A percentile compares a stretch with the other conserved stretches of the same genome.
Conservation (phyloP, 2,329 filamentous ascomycete genomes). For the Colletotrichum theobromicola region DNA sequence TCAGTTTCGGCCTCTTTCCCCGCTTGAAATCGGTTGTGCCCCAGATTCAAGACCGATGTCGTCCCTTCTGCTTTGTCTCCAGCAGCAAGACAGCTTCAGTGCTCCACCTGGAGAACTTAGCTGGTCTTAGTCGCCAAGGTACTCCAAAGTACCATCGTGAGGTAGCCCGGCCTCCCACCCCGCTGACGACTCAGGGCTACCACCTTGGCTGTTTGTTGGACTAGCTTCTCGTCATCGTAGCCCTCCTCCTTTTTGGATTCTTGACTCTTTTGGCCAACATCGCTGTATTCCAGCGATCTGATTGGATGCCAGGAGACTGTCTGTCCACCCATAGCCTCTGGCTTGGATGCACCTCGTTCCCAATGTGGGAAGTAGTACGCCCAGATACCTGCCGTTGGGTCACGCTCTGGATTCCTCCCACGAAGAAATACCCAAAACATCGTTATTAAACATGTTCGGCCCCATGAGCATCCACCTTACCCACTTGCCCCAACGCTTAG, state of each 20-base stretch:
- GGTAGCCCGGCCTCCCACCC: not conserved
- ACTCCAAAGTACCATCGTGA: constrained; percentile 5
- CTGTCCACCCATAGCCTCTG: constrained; percentile 8
- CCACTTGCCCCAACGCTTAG: constrained; percentile 15
- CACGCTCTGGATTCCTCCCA: constrained; percentile 16
- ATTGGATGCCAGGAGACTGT: not conserved
- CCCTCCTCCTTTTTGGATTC: constrained; percentile 7
- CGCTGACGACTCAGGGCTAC: constrained; percentile 5
- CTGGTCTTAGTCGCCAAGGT: constrained; percentile 9
- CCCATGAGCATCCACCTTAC: constrained; percentile 14
- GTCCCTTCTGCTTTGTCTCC: constrained; percentile 9
- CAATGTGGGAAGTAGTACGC: constrained; percentile 14
- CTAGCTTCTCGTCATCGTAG: not conserved
- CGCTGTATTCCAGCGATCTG: not conserved
- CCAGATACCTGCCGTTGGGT: constrained; percentile 10
- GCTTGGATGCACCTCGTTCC: constrained; percentile 17
- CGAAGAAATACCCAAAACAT: not conserved
- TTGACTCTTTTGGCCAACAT: constrained; percentile 18
- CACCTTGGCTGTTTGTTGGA: constrained; percentile 7
- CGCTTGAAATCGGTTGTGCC: constrained; percentile 1
- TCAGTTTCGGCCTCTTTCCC: constrained; percentile 7
- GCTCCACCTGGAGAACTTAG: constrained; percentile 16
- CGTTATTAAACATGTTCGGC: constrained; percentile 12
- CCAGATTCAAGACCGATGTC: constrained; percentile 7
- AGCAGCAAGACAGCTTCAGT: not conserved